Base-by-base conservation (phyloP, 129 eudicot species). In the Saposhnikovia divaricata region DNA sequence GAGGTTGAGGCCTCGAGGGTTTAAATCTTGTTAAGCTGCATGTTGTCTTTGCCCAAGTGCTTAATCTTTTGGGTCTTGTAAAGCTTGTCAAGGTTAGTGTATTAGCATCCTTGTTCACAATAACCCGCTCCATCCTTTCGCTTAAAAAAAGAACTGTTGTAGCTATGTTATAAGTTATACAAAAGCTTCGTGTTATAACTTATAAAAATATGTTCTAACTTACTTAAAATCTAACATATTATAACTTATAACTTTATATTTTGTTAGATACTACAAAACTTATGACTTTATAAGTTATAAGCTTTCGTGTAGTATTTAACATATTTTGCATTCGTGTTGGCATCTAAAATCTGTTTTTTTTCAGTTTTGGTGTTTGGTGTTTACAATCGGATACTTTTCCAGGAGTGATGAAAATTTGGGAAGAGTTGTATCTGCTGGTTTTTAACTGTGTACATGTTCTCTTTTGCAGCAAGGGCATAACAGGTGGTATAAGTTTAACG, bases 401-500 rank as follows among this genome's bases (percentile, higher is more conserved):
- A 34, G 57, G 23, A 50, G 53, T 16, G 21, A 50, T 50, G 16
- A 16, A 50, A 15, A 18, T 50, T 55, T 55, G 10, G 0, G 65
- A 55, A 55, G 65, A 34, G 6, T 19, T 34, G 23, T 43, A 53
- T 18, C 61, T 53, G 61, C 61, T 53, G 25, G 25, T 45, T 66
- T 45, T 9, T 27, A 77, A 11, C 12, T 46, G 16, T 37, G 23
- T 45, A 23, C 0, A 79, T 71, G n/a, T 71, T 47, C 37, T n/a
- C 34, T 19, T 70, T 85, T 25, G 89, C 93, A 93, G 98, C 88
- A 86, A 86, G 89, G 86, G 77, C 75, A 78, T 75, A 39, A 78
- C 53, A 79, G 78, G 50, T 93, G 98, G 98, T 91, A 85, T 75
- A 97, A 91, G 84, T 93, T 93, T 81, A 91, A 91, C 57, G 98